Conservation (phyloP, 139 green algal genomes). For the Chlamydomonas asymmetrica region DNA sequence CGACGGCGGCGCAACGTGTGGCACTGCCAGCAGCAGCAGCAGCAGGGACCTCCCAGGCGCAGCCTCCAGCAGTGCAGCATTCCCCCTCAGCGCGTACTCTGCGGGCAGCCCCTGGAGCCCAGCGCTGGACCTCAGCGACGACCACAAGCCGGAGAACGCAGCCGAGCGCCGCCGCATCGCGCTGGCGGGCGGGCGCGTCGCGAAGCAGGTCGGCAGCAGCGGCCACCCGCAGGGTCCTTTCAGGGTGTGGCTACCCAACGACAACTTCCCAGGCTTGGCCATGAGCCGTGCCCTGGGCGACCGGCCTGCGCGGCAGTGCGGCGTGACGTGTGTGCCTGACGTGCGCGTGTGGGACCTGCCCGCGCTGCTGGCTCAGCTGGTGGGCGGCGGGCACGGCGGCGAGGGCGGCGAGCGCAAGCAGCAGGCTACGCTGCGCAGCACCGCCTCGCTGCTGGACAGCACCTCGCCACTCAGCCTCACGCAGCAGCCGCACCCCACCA, state of each 20-base stretch:
- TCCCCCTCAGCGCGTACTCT: neutral
- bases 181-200: slow-evolving; percentile 37
- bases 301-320: slow-evolving; percentile 42
- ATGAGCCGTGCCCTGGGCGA: slow-evolving; percentile 53
- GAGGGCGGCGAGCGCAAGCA: too few species aligned
- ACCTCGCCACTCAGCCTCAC: too few species aligned
- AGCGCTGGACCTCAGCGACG: slow-evolving; percentile 24
- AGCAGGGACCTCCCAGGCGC: too few species aligned
- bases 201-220: slow-evolving; percentile 11
- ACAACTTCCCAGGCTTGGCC: slow-evolving; percentile 44
- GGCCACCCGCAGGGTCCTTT: slow-evolving; percentile 27
- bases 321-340: slow-evolving; percentile 63
- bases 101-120: slow-evolving; percentile 2
- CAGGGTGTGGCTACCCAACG: slow-evolving; percentile 15
- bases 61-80: too few species aligned
- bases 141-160: slow-evolving; percentile 53
- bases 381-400: too few species aligned
- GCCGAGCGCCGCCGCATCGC: slow-evolving; percentile 40
- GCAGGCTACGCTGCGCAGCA: too few species aligned
- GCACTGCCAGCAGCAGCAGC: too few species aligned
- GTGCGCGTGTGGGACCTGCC: too few species aligned
- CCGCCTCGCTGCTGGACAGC: too few species aligned
- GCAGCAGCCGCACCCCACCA: too few species aligned
- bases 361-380: too few species aligned
- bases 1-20: too few species aligned